Evolutionary conservation across 2,329 filamentous ascomycete species (phyloP), one percentile per base, ranked within the genome.

Genomic region (Fusarium vanettenii): DNA sequence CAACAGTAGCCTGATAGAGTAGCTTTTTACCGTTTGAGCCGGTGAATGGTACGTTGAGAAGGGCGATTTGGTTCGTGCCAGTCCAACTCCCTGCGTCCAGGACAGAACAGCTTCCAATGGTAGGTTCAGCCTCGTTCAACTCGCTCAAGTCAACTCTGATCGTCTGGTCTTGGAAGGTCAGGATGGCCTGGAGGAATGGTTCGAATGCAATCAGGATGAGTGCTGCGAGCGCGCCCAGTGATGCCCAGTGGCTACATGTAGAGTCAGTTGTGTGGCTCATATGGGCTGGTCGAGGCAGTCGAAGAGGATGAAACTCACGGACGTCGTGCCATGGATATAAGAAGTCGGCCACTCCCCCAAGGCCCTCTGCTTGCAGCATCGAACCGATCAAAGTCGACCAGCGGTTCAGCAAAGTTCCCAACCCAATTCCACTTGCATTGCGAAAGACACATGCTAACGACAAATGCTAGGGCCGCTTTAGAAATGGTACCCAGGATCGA

Each of bases 361-460:
- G 64, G 45, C 0, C 70, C 72, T 29, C 74, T n/a, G 14, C 70
- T 76, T 2, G 72, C 70, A 9, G 63, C 70, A 39, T 75, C 70
- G 9, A 75, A 65, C 0, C 74, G 74, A 33, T 76, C 67, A 52
- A 76, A 75, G n/a, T 71, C 72, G 0, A 73, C 50, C 1, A 76
- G 25, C 0, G 67, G 67, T 1, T 64, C 63, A 0, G 45, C 20
- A 14, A 48, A 20, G 11, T 37, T 35, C 2, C 31, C 59, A 6
- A 66, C 7, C 72, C 72, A 76, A 9, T 71, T 75, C 74, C 74
- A 76, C 27, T 75, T 75, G 3, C 59, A 39, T 18, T 76, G 74
- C 0, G 70, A 70, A 5, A 76, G 20, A 16, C 72, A 76, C 35
- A 63, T 64, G 37, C 72, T 69, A 5, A 76, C 43, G 0, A 45